Evolutionary conservation across 305 asterid genomes (phyloP).

Genomic region (Fraxinus latifolia): DNA sequence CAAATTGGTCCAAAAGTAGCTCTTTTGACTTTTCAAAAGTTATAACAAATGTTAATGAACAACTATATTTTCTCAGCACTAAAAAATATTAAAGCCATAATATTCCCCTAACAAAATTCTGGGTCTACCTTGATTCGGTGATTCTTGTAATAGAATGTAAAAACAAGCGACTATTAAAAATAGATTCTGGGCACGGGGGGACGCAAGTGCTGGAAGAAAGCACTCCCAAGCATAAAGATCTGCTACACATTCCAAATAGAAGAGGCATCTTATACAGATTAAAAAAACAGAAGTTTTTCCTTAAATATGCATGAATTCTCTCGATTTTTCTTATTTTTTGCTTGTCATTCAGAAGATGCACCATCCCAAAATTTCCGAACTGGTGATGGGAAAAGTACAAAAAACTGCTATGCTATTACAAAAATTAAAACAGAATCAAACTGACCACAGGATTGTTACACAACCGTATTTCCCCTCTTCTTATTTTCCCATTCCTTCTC

Average conservation of each 20-base stretch:
- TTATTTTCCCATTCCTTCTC: constrained; percentile 29
- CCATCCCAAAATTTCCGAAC: not conserved
- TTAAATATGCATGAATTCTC: not conserved
- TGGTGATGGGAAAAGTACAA: not conserved
- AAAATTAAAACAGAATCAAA: constrained; percentile 4
- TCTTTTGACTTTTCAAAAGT: not conserved
- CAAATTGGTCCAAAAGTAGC: not conserved
- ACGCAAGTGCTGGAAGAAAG: not conserved
- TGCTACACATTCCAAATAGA: not conserved
- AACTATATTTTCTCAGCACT: not conserved
- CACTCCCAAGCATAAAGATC: not conserved
- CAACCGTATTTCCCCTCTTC: not conserved
- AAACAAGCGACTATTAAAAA: not conserved
- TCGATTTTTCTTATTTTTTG: not conserved
- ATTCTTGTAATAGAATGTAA: not conserved
- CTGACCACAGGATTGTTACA: not conserved
- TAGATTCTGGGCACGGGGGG: not conserved
- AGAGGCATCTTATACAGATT: not conserved
- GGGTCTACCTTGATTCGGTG: not conserved
- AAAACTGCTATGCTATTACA: not conserved
- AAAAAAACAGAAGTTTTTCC: not conserved
- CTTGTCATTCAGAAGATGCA: not conserved
- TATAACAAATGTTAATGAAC: not conserved
- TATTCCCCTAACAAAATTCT: not conserved
- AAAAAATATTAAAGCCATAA: not conserved